Conservation (phyloP, 1,284 basidiomycete species). For the Cryptococcus hybrid region DNA sequence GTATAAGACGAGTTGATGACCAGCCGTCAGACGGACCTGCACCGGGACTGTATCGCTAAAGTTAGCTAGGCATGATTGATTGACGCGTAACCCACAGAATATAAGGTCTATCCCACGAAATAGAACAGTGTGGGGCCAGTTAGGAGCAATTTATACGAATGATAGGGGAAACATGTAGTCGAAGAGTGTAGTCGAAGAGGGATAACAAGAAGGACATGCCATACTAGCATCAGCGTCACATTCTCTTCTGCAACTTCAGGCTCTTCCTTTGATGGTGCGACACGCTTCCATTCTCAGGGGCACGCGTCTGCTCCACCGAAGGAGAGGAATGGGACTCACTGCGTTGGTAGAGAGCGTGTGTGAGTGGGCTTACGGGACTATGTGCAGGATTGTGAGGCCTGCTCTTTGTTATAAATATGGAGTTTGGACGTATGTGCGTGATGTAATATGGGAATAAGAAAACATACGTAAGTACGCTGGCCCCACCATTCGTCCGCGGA, state of each 20-base stretch:
- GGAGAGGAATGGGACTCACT: not conserved
- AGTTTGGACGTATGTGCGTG: no score
- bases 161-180: no score
- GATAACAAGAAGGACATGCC: not conserved
- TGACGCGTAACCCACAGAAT: not conserved
- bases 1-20: not conserved
- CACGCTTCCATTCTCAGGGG: not conserved
- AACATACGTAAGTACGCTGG: no score
- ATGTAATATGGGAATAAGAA: no score
- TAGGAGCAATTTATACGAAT: not conserved
- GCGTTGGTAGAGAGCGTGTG: not conserved
- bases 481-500: no score
- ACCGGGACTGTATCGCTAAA: not conserved
- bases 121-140: not conserved
- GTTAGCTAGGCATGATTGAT: no score
- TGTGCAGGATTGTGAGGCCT: not conserved
- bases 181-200: no score
- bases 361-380: not conserved
- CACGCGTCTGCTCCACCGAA: not conserved
- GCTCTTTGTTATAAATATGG: not conserved
- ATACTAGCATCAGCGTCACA: not conserved
- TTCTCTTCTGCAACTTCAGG: not conserved
- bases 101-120: not conserved
- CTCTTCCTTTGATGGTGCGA: not conserved
- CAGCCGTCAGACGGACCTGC: slow-evolving; percentile 1